phyloP scores from a whole-genome alignment of 2,329 filamentous ascomycete genomes.

The Cyanodermella asteris region DNA sequence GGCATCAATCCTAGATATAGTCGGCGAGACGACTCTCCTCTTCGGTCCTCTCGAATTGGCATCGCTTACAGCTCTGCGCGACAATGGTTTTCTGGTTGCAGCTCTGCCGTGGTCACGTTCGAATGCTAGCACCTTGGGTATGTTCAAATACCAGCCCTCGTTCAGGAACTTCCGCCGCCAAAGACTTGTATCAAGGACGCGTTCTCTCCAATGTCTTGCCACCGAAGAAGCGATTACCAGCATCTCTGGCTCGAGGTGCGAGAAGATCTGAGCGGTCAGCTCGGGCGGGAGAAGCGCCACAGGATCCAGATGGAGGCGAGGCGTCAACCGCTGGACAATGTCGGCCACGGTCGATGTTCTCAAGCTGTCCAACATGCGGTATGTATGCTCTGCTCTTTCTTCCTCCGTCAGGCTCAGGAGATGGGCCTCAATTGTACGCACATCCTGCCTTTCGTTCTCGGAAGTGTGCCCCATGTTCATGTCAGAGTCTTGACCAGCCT shows the following conservation, averaged over 20 bases:
- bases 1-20: no score
- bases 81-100: no score
- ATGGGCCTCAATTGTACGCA: conserved; percentile 2
- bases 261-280: conserved; percentile 73
- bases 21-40: no score
- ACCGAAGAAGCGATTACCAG: conserved; percentile 58
- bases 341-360: conserved; percentile 59
- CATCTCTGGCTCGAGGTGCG: conserved; percentile 62
- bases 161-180: conserved; percentile 68
- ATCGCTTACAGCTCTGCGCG: no score
- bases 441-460: conserved; percentile 31
- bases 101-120: no score
- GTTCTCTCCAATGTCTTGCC: conserved; percentile 60
- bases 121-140: conserved; percentile 40
- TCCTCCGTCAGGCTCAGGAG: conserved; percentile 3
- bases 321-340: conserved; percentile 60
- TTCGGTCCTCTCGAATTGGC: no score
- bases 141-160: conserved; percentile 67
- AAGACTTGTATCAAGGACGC: conserved; percentile 61
- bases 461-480: conserved; percentile 12
- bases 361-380: conserved; percentile 53
- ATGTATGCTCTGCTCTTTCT: conserved; percentile 46
- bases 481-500: conserved; percentile 16
- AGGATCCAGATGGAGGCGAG: conserved; percentile 82
- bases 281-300: conserved; percentile 68